Evolutionary conservation across 2,329 filamentous ascomycete genomes (phyloP), one percentile per base, ranked within the genome.

Genomic region (Gremmenia infestans): DNA sequence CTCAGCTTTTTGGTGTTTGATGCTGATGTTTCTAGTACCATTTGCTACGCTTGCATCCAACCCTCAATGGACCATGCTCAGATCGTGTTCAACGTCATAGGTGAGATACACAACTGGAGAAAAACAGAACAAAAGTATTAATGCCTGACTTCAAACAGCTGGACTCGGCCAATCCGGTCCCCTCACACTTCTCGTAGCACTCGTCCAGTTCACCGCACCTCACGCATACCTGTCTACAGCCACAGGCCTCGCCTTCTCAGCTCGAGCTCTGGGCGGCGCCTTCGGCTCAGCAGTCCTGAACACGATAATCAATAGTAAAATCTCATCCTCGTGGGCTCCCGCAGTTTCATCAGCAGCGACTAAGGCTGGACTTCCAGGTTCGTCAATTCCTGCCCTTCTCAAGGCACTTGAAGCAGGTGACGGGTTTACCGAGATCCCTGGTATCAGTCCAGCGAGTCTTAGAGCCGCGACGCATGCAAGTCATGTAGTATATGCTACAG

Each of bases 201-300:
- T 74, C 51, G 72, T 81, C 17, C 78, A 81, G 60, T 80, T 80
- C 64, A 79, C 78, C 1, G 74, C 78, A 0, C 78, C 78, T 2
- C 78, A 81, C 57, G 74, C 74, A 4, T 79, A 74, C 62, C 72
- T 81, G 14, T 79, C 77, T 0, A 81, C 78, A 0, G 78, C 78
- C 0, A 81, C 78, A 0, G 78, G 78, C 0, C 72, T 81, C 0
- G 77, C 76, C 3, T 81, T 80, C 63, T 79, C 77, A 0, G 77
- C 77, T 3, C 72, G 78, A 28, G 78, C 78, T 32, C 75, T 81
- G 15, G 78, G 78, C 22, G 78, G 78, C 17, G 78, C 78, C 0
- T 80, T 80, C 52, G 78, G 78, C 0, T 78, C 76, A 1, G 78
- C 78, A 1, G 77, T 80, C 3, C 68, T 81, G 1, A 72, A 79